phyloP scores from a whole-genome alignment of 78 protist species.

The Anaeramoeba flamelloides region DNA sequence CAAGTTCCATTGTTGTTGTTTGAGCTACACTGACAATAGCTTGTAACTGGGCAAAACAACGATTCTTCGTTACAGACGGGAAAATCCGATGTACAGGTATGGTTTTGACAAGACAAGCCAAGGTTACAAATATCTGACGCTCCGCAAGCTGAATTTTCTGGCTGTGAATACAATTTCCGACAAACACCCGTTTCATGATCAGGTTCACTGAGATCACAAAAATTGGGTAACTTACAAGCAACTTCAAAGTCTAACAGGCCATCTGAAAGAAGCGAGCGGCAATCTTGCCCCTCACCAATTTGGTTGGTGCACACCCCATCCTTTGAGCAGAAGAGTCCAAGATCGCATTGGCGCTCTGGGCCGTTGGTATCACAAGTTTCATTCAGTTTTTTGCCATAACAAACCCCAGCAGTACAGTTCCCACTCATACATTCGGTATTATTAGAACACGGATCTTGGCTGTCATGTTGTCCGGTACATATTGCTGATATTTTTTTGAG shows the following conservation, averaged over 20 bases:
- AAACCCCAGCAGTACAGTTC: background rate
- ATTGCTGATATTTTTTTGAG: no score
- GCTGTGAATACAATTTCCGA: background rate
- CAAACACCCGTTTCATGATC: background rate
- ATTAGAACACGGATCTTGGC: background rate
- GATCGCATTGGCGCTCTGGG: background rate
- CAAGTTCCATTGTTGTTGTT: background rate
- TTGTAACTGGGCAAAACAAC: background rate
- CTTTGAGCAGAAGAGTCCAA: background rate
- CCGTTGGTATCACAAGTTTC: constrained; percentile 1
- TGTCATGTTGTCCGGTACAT: background rate
- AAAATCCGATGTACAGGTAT: background rate
- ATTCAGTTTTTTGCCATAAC: background rate
- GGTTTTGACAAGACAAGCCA: background rate
- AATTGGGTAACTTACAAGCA: background rate
- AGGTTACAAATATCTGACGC: background rate
- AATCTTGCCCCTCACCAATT: background rate
- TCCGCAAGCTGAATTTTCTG: background rate
- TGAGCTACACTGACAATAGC: background rate
- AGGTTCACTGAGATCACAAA: background rate
- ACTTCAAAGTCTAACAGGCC: background rate
- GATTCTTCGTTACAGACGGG: background rate
- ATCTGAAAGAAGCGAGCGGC: background rate
- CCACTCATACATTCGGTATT: background rate
- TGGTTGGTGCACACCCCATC: background rate